phyloP scores from a whole-genome alignment of 352 stramenopile genomes.

The Pythium dissimile region DNA sequence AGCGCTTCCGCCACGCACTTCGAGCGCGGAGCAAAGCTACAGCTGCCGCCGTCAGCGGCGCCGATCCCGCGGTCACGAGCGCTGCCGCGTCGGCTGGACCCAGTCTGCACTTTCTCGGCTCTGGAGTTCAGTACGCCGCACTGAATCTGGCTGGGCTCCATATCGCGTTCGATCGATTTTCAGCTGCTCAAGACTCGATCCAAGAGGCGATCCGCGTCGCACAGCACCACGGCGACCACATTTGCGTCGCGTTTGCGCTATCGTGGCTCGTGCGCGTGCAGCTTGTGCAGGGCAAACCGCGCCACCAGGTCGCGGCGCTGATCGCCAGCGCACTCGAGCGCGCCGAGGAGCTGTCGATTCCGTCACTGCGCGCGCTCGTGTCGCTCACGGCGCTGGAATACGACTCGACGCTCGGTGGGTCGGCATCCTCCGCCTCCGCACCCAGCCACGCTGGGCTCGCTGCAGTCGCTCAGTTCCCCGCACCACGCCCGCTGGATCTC shows the following conservation, averaged over 20 bases:
- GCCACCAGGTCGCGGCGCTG: conserved; percentile 42
- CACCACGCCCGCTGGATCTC: conserved; percentile 18
- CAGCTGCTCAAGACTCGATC: conserved; percentile 78
- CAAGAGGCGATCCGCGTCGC: conserved; percentile 92
- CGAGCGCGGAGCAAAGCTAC: neutral
- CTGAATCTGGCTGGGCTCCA: conserved; percentile 88
- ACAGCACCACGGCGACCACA: conserved; percentile 89
- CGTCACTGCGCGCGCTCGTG: conserved; percentile 46
- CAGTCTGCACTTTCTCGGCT: conserved; percentile 51
- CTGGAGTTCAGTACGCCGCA: conserved; percentile 87
- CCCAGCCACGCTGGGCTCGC: neutral
- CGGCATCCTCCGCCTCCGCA: neutral
- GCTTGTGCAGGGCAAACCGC: conserved; percentile 52
- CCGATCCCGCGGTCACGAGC: neutral
- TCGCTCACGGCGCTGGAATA: conserved; percentile 49
- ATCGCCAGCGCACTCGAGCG: conserved; percentile 56
- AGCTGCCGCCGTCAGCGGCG: neutral
- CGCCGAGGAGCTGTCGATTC: conserved; percentile 48
- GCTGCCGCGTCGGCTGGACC: conserved; percentile 10
- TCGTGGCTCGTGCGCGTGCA: conserved; percentile 84
- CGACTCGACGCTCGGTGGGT: conserved; percentile 33
- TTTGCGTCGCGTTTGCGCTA: conserved; percentile 91
- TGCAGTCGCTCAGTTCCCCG: conserved; percentile 9
- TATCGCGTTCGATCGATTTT: conserved; percentile 79
- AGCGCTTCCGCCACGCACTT: conserved; percentile 5